Base-by-base conservation (phyloP, 306 rosid genomes). In the Cicer yamashitae region DNA sequence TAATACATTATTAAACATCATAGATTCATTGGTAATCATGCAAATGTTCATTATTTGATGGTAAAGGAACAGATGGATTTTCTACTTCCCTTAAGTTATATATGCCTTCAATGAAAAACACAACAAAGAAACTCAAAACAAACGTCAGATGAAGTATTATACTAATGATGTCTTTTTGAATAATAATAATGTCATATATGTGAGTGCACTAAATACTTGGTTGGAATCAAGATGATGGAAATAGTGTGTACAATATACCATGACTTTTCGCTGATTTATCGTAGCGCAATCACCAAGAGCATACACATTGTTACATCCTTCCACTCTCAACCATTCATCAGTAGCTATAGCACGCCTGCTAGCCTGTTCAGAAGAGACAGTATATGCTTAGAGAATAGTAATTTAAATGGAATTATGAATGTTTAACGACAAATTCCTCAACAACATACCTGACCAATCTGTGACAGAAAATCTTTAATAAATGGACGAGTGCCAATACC, bases 241-340 rank as follows among this genome's bases (percentile, higher is more conserved):
- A 69, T 74, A 69, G 12, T 40, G 67, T 25, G 7, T 43, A 30
- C 56, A 15, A 73, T 11, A 47, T 84, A 92, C 99, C 97, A 92
- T 87, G 89, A 94, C 97, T 90, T 83, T 94, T 39, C 99, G 93
- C 87, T 94, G 99, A 82, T 94, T 94, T 80, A 94, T 92, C 7
- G 99, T 90, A 14, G 97, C 99, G 56, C 99, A 92, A 77, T 94
- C 99, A 85, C 99, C 99, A 39, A 94, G 91, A 8, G 96, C 96
- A 79, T 92, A 94, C 73, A 94, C 82, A 54, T 79, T 85, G 79
- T 84, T 85, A 75, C 92, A 86, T 67, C 96, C 99, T 80, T 92
- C 97, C 11, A 94, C 96, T 71, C 99, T 90, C 84, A 94, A 88
- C 99, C 99, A 94, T 77, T 94, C 99, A 74, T 94, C 99, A 34